Evolutionary conservation across 192 early-diverging fungal species (phyloP), one percentile per base, ranked within the genome.

Genomic region (Jimgerdemannia flammicorona): DNA sequence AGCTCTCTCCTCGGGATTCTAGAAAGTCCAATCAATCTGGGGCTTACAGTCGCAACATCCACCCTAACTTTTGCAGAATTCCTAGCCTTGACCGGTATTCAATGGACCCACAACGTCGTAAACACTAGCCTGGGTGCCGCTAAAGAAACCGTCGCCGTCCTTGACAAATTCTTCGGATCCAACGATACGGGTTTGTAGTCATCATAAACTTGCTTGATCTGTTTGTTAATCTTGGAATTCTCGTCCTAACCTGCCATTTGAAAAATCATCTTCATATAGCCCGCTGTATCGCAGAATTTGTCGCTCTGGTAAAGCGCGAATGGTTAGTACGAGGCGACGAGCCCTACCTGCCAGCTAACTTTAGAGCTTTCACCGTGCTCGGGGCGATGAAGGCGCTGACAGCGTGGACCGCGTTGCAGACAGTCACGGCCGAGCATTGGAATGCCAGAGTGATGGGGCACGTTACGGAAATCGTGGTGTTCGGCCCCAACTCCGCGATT

Each of bases 401-500:
- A 69, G 85, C 83, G 4, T 87, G 82, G 77, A 70, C 82, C 4
- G 78, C 79, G 4, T 71, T 87, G 19, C 83, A 87, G 75, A 77
- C 78, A 66, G 77, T 82, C 19, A 87, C 83, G 0, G 74, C 67
- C 8, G 70, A 80, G 8, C 63, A 59, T 2, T 81, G 80, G 83
- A 80, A 84, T 72, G 11, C 54, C 68, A 18, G 75, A 75, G 11
- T 75, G 73, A 39, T 76, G 77, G 19, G 63, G 71, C 0, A 40
- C 79, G 43, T 72, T 74, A 43, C 77, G 71, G 8, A 77, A 75
- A 39, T 84, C 73, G 20, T 77, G 8, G 73, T 66, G 20, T 9
- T 64, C n/a, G 77, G 81, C 11, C 77, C 81, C 11, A 82, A 75
- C 44, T 76, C 71, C 20, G 74, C 77, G 3, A 79, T 75, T 73